Base-by-base conservation (phyloP, 306 rosid genomes). In the Acacia crassicarpa region DNA sequence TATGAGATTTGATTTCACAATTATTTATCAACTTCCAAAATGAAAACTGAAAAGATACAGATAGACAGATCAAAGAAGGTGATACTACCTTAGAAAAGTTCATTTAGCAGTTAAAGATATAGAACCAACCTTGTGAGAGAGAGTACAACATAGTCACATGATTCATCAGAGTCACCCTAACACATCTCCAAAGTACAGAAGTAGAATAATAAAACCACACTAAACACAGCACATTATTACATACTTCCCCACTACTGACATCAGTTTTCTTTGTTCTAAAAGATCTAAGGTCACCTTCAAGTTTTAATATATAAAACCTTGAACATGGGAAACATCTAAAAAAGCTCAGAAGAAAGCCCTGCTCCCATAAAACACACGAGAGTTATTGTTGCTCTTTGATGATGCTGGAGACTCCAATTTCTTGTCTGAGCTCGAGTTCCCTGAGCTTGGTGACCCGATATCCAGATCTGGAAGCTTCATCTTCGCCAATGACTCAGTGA, bases 211-310 rank as follows among this genome's bases (percentile, higher is more conserved):
- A 88, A 38, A 88, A 88, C 82, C 94, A 89, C 91, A 82, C 89
- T 73, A 84, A 84, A 84, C 85, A 94, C 38, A 87, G 75, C 81
- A 90, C 91, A 90, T 93, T 89, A 93, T 93, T 91, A 83, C 62
- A 56, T n/a, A 53, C 86, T 88, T 45, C 81, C 87, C 85, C 88
- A 86, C 85, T 69, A 89, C 94, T 82, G 79, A 84, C 46, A 86
- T 84, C 88, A 91, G 88, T 87, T 85, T 80, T 87, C 84, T 77
- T 77, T 8, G 40, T 67, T 85, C 90, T 88, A 14, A 90, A 82
- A 83, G 13, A 80, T 87, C 94, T 89, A 83, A 61, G 86, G 94
- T 90, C 92, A 89, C 89, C 80, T 25, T 32, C 68, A 62, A 12
- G 74, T 84, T 83, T 82, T 84, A 82, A 8, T 13, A 65, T 58